Evolutionary conservation across 768 basidiomycete species (phyloP).

Genomic region (Pulveroboletus sp.): DNA sequence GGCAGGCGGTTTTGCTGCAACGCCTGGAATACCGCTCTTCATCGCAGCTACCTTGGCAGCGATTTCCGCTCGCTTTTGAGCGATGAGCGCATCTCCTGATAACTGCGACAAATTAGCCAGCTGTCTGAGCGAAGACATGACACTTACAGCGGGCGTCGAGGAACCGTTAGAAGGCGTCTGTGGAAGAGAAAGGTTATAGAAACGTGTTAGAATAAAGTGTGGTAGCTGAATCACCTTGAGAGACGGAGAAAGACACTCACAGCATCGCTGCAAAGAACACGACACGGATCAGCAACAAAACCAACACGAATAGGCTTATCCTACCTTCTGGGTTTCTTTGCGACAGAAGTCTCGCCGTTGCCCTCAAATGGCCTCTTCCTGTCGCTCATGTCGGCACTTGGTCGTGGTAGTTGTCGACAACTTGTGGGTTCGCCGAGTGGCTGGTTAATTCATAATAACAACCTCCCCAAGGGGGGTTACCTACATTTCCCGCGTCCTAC

Average conservation of each 20-base stretch:
- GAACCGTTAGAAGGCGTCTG: constrained; percentile 54
- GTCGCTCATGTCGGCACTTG: constrained; percentile 53
- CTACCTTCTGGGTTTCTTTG: constrained; percentile 71
- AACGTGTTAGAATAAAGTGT: constrained; percentile 53
- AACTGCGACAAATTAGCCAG: constrained; percentile 31
- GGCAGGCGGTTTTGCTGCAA: constrained; percentile 27
- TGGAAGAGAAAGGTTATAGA: constrained; percentile 61
- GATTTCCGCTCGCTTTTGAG: constrained; percentile 82
- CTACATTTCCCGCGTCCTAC: background rate
- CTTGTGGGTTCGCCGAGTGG: no score
- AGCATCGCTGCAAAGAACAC: constrained; percentile 47
- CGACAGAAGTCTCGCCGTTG: constrained; percentile 42
- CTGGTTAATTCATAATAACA: background rate
- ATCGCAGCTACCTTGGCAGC: constrained; percentile 82
- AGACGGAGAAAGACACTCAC: constrained; percentile 54
- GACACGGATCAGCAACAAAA: constrained; percentile 9
- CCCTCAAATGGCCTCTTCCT: constrained; percentile 62
- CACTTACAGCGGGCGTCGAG: constrained; percentile 44
- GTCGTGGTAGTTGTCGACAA: constrained; percentile 7
- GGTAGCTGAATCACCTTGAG: constrained; percentile 68
- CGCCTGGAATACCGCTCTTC: constrained; percentile 41
- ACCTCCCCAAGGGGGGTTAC: constrained; percentile 23
- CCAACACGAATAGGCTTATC: constrained; percentile 1
- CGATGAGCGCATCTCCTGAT: constrained; percentile 65
- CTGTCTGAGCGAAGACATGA: background rate